phyloP scores from a whole-genome alignment of 192 early-diverging fungal species.

The Borealophlyctis nickersoniae region DNA sequence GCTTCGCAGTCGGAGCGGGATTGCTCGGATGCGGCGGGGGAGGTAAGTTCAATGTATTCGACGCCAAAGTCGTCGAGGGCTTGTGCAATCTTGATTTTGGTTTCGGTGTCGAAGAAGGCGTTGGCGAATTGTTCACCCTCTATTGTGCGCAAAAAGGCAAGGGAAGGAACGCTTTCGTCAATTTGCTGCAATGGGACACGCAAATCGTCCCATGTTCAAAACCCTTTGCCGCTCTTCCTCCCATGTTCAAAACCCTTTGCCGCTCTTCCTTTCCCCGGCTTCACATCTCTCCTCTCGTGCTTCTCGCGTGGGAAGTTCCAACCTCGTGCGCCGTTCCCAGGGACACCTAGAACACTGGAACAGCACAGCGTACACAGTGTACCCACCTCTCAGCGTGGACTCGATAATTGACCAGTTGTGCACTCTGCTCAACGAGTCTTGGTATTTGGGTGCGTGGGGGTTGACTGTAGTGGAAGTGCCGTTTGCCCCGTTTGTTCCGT shows the following conservation, averaged over 20 bases:
- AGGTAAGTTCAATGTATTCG: conserved; percentile 97
- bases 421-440: conserved; percentile 69
- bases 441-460: conserved; percentile 26
- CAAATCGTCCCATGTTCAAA: not conserved
- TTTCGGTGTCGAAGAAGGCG: conserved; percentile 95
- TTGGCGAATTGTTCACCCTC: conserved; percentile 99
- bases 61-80: conserved; percentile 98
- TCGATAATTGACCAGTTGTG: conserved; percentile 95
- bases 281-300: too few relatives aligned
- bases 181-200: not conserved
- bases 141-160: conserved; percentile 30
- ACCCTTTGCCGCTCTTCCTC: not conserved
- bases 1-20: conserved; percentile 88
- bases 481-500: conserved; percentile 6
- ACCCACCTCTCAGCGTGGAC: conserved; percentile 84
- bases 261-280: too few relatives aligned
- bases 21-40: conserved; percentile 95
- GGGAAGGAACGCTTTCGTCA: not conserved
- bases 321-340: too few relatives aligned
- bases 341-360: too few relatives aligned
- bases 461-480: not conserved
- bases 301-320: too few relatives aligned
- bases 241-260: not conserved
- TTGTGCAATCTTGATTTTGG: conserved; percentile 98
- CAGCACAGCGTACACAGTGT: not conserved